These are phyloP conservation scores for Sordaria brevicollis DNA, from an alignment of 495 filamentous ascomycete genomes.

Conservation along the genomic window DNA sequence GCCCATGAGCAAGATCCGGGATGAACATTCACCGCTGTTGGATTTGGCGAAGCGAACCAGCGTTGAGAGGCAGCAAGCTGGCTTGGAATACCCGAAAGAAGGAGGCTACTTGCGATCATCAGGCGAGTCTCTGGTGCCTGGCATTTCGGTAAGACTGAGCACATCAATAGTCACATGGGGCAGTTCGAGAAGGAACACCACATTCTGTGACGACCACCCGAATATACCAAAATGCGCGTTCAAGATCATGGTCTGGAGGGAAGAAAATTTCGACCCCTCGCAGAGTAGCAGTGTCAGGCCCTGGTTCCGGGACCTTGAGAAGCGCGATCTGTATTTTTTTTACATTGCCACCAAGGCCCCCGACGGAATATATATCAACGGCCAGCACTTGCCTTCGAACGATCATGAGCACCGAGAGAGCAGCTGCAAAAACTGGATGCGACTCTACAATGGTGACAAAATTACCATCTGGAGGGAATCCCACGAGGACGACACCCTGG, in stretches of 20 bases:
- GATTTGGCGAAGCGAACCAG: not conserved
- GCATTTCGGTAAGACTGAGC: slow-evolving; percentile 51
- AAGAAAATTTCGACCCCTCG: slow-evolving; percentile 43
- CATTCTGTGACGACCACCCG: slow-evolving; percentile 51
- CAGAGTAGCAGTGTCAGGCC: slow-evolving; percentile 20
- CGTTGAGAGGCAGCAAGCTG: not conserved
- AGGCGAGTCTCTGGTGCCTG: slow-evolving; percentile 14
- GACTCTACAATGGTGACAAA: slow-evolving; percentile 60
- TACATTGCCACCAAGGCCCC: slow-evolving; percentile 65
- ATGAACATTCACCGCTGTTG: not conserved
- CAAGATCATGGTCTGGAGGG: slow-evolving; percentile 60
- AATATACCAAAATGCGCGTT: slow-evolving; percentile 76
- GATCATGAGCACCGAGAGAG: slow-evolving; percentile 6
- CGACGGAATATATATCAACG: slow-evolving; percentile 64
- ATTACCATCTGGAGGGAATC: slow-evolving; percentile 47
- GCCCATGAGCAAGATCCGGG: slow-evolving; percentile 7
- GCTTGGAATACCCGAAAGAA: no score
- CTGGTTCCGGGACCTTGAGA: slow-evolving; percentile 24
- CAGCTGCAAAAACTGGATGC: slow-evolving; percentile 44
- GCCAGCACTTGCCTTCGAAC: slow-evolving; percentile 41
- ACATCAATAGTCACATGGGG: slow-evolving; percentile 65
- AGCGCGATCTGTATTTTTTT: slow-evolving; percentile 50
- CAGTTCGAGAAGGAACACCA: slow-evolving; percentile 49
- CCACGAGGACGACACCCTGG: slow-evolving; percentile 6
- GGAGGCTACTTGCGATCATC: not conserved